phyloP scores from a whole-genome alignment of 495 filamentous ascomycete species.

The Lophiotrema nucula region DNA sequence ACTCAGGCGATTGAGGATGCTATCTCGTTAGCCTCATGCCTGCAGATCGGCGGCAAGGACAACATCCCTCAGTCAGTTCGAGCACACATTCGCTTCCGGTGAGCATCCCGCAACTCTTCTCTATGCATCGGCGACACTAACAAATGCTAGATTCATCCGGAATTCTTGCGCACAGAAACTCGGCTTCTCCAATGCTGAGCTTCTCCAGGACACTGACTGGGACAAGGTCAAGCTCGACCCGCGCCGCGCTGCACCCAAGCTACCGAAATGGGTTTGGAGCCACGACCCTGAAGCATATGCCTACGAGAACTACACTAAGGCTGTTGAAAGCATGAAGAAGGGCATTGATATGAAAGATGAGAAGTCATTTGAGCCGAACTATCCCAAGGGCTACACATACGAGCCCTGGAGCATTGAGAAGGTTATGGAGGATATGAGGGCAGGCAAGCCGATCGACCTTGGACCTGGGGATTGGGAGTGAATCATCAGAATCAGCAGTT shows the following conservation, averaged over 20 bases:
- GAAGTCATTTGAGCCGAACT: constrained; percentile 24
- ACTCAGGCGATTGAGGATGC: constrained; percentile 45
- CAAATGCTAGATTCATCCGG: constrained; percentile 51
- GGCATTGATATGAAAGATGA: constrained; percentile 24
- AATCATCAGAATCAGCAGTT: background rate
- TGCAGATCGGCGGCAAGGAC: constrained; percentile 36
- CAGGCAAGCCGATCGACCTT: constrained; percentile 44
- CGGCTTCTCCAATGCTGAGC: constrained; percentile 53
- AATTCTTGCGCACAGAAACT: constrained; percentile 55
- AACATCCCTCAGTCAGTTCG: constrained; percentile 41
- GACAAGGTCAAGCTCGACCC: constrained; percentile 57
- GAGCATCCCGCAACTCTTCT: background rate
- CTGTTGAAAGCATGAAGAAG: constrained; percentile 31
- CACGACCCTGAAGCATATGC: constrained; percentile 64
- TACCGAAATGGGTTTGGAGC: constrained; percentile 59
- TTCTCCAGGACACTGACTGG: constrained; percentile 60
- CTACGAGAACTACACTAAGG: constrained; percentile 53
- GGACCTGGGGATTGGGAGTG: constrained; percentile 21
- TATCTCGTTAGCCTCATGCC: constrained; percentile 38
- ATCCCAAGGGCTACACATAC: constrained; percentile 30
- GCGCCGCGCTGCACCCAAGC: constrained; percentile 52
- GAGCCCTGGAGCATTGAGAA: constrained; percentile 30
- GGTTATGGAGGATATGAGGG: constrained; percentile 28
- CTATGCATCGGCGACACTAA: background rate
- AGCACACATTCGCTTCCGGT: constrained; percentile 44